Evolutionary conservation across 352 stramenopile species (phyloP).

Genomic region (Phytophthora hybrid): DNA sequence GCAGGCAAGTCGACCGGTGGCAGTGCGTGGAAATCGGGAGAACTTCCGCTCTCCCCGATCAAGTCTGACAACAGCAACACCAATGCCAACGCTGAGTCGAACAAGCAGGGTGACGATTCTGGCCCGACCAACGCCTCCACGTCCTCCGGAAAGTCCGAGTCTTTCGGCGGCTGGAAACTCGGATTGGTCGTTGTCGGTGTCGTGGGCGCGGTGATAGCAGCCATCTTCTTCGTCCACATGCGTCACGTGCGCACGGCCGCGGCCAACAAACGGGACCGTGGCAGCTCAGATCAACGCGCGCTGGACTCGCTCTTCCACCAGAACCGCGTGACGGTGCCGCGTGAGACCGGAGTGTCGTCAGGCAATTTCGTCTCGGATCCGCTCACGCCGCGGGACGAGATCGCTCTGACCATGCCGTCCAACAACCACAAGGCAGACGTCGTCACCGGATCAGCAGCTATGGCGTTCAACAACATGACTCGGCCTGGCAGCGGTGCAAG

Average conservation of each 20-base stretch:
- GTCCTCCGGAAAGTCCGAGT: slow-evolving; percentile 23
- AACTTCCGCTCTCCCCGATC: slow-evolving; percentile 51
- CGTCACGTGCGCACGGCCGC: slow-evolving; percentile 38
- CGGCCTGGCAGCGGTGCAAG: slow-evolving; percentile 14
- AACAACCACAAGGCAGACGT: slow-evolving; percentile 25
- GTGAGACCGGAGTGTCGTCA: slow-evolving; percentile 28
- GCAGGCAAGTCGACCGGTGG: slow-evolving; percentile 14
- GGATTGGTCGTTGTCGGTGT: slow-evolving; percentile 55
- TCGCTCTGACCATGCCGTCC: slow-evolving; percentile 39
- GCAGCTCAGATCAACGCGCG: slow-evolving; percentile 51
- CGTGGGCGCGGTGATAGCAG: slow-evolving; percentile 54
- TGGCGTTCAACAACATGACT: slow-evolving; percentile 31
- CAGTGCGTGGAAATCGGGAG: slow-evolving; percentile 23
- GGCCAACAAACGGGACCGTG: slow-evolving; percentile 37
- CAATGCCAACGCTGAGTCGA: slow-evolving; percentile 5
- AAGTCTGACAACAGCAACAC: slow-evolving; percentile 29
- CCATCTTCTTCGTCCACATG: slow-evolving; percentile 68
- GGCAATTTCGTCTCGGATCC: slow-evolving; percentile 38
- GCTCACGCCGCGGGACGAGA: slow-evolving; percentile 49
- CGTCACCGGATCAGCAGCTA: slow-evolving; percentile 25
- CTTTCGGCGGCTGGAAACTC: slow-evolving; percentile 49
- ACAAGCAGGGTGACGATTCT: slow-evolving; percentile 6
- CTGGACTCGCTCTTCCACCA: slow-evolving; percentile 65
- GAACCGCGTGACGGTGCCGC: slow-evolving; percentile 51
- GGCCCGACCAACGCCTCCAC: slow-evolving; percentile 29